Base-by-base conservation (phyloP, 768 basidiomycete genomes). In the Tylopilus vinaceipallidus region DNA sequence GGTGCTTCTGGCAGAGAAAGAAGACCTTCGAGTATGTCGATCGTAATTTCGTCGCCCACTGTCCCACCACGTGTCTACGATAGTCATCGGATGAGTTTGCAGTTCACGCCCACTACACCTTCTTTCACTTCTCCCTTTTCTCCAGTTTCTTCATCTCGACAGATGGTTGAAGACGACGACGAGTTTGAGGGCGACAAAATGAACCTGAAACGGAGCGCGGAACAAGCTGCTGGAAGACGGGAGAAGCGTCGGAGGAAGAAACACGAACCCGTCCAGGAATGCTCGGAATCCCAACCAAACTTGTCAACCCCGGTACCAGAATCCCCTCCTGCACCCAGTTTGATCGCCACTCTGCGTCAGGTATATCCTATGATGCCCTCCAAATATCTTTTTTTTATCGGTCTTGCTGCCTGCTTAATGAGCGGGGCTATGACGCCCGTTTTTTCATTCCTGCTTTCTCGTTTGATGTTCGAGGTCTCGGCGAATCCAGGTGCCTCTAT, bases 381-480 rank as follows among this genome's bases (percentile, higher is more conserved):
- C 62, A 97, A 95, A 60, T 74, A 75, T 4, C 54, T 90, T 36
- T 67, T 97, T 51, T 59, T 82, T 63, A 24, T 89, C 45, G 94
- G 94, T 16, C 73, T 95, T 22, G 3, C 83, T 49, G 61, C 80
- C n/a, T 85, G 86, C 49, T 54, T 92, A 35, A 67, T 80, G 45
- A 87, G 83, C 56, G 95, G 97, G 19, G 79, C 88, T 3, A 82
- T 88, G 75, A 97, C 93, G 0, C 95, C 97, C 3, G 50, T 98
- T 38, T 99, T 98, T 76, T 94, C 95, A 2, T 91, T 78, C 74
- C 78, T 94, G 55, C 83, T 97, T 59, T 89, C 92, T 9, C 78
- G 77, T 8, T 79, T 98, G 13, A 77, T 95, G 47, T 86, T 80
- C 64, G 78, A 88, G 53, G 83, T 91, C 13, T 86, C 87, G 32